Evolutionary conservation across 2,329 filamentous ascomycete genomes (phyloP), one percentile per base, ranked within the genome.

Genomic region (Byssothecium circinans): DNA sequence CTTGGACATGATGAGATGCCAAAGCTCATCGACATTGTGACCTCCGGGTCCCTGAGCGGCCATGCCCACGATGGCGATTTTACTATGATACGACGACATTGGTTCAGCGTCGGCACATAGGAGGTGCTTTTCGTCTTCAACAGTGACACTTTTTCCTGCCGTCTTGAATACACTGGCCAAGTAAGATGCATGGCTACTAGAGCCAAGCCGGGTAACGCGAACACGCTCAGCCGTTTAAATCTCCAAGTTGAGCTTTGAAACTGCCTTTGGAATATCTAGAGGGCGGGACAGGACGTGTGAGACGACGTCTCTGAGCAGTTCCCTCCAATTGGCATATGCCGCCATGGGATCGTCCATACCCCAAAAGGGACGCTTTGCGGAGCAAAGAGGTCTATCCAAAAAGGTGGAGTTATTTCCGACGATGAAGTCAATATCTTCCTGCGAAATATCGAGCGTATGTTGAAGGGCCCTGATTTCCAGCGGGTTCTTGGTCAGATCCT

Each of bases 1-100:
- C 2, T 67, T 69, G 3, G 58, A 20, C n/a, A 61, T 47, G 5
- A 75, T 45, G 2, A 74, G 33, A 15, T 73, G 53, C 72, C 72
- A 74, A 41, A 74, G 68, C 17, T 54, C 52, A 17, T 72, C 60
- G n/a, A 50, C 44, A 38, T 57, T 49, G 15, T 59, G 57, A 34
- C 51, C 47, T 6, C 46, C 54, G 2, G 58, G 61, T 12, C 57
- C 54, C n/a, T 60, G 30, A 17, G 61, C 45, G 8, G 61, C 60
- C 23, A 54, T 46, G 15, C 64, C 57, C 39, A 65, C 44, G 30
- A 67, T 57, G 11, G 62, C 64, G 18, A 53, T 33, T 39, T 15
- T 14, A 30, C 33, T n/a, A 15, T 36, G 22, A 4, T 12, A 18
- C 19, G 36, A 32, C 3, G 43, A 37, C 10, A 30, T 17, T 11